phyloP scores from a whole-genome alignment of 2,329 filamentous ascomycete species.

The Colletotrichum sp. region DNA sequence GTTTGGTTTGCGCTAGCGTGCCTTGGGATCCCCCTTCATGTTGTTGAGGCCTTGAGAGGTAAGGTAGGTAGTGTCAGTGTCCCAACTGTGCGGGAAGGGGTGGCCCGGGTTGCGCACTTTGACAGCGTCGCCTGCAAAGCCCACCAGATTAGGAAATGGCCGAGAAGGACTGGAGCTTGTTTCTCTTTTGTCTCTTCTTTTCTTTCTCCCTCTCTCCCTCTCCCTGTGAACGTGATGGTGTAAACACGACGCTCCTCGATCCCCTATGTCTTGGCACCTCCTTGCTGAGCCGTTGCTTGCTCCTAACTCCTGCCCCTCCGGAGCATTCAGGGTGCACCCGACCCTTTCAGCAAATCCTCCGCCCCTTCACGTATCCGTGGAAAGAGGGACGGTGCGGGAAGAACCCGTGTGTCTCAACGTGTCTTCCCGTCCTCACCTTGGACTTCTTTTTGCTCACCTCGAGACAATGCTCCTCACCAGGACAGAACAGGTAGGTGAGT shows the following conservation, averaged over 20 bases:
- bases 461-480: background rate
- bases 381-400: background rate
- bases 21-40: background rate
- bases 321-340: background rate
- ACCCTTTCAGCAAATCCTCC: background rate
- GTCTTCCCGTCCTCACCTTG: background rate
- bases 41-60: background rate
- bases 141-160: conserved; percentile 1
- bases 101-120: background rate
- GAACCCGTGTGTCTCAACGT: background rate
- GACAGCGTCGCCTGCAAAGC: conserved; percentile 9
- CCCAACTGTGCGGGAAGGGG: background rate
- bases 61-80: background rate
- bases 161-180: conserved; percentile 6
- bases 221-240: background rate
- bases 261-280: background rate
- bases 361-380: background rate
- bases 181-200: conserved; percentile 4
- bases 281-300: background rate
- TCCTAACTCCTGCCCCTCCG: background rate
- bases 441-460: background rate
- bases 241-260: background rate
- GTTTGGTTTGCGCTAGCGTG: background rate
- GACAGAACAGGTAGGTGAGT: background rate
- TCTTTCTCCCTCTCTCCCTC: background rate